Base-by-base conservation (phyloP, 495 filamentous ascomycete genomes). In the Xylaria scruposa region DNA sequence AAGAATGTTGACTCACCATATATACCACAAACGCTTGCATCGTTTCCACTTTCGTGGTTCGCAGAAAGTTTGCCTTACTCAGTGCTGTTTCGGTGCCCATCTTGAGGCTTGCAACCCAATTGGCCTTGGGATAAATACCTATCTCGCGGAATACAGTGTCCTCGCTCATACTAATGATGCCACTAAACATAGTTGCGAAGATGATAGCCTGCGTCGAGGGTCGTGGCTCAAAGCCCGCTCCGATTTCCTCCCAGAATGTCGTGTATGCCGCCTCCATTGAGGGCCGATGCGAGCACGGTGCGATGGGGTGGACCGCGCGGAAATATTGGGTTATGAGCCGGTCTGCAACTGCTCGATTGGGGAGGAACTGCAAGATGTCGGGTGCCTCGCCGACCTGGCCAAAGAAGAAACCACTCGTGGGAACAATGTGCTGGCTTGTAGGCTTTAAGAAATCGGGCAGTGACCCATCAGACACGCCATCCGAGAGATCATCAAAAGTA, bases 11-110 rank as follows among this genome's bases (percentile, higher is more conserved):
- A 82, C 83, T 80, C 74, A 91, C 88, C 81, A 93, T 80, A 68
- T 92, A 93, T 83, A 92, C 90, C 29, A 93, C 88, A 75, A 93
- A 91, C 6, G 89, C 90, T 76, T 94, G 92, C 59, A 94, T 78
- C 0, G 90, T 92, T 81, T 92, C 90, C 12, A 91, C 79, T 70
- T 88, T 90, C 4, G 90, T 91, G 17, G 91, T 93, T 15, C 90
- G 83, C 63, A 93, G 76, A 68, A 93, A 92, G 75, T 90, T 88
- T 5, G 91, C 91, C 72, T 88, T 88, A 67, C 84, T 83, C 29
- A 94, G 82, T 31, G 90, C 87, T 3, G 83, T 84, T 81, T 93
- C 92, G 6, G 89, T 87, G 0, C 86, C 90, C 49, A 89, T 78
- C 74, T 88, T 90, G 71, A 92, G 87, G 60, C 85, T 86, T 29